Evolutionary conservation across 768 basidiomycete genomes (phyloP), one percentile per base, ranked within the genome.

Genomic region (Hericium alpestre): DNA sequence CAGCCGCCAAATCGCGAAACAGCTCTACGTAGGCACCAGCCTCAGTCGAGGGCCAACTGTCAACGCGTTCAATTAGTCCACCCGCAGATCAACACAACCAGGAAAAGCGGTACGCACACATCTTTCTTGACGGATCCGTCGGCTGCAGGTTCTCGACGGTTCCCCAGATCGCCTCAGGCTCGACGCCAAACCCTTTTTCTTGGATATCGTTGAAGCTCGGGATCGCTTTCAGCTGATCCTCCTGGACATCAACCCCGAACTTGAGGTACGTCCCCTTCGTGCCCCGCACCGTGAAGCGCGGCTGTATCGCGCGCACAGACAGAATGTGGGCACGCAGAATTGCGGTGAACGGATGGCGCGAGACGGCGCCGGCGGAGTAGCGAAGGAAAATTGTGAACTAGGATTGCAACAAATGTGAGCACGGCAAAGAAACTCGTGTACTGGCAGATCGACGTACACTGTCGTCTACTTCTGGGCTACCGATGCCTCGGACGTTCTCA

Each of bases 161-260:
- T 11, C 84, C 87, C 75, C 80, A 82, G 56, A 84, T 72, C 40
- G 73, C 72, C 65, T 83, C 77, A 2, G 84, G 81, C 67, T 88
- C 87, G 57, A 69, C 70, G 11, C 86, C 89, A 61, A 79, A 86
- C 25, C 67, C 66, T 4, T 69, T 59, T 48, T 73, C 72, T 59
- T 78, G 65, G 41, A 81, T 55, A 48, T 66, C 80, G 11, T 69
- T 73, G 23, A 81, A 79, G 4, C 72, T 68, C 9, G 76, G 64
- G 52, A 83, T 79, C 11, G 67, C 74, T 65, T 82, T 83, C 52
- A 91, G 77, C 61, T 88, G 84, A 53, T 82, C 81, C 70, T 93
- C 91, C 66, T 93, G 90, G 2, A 81, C 71, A 67, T 92, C 90
- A 20, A 89, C 67, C 5, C 90, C 90, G 64, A 76, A 79, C 69